These are phyloP conservation scores for Hemileia vastatrix DNA, from an alignment of 1,284 basidiomycete genomes.

Conservation along the genomic window DNA sequence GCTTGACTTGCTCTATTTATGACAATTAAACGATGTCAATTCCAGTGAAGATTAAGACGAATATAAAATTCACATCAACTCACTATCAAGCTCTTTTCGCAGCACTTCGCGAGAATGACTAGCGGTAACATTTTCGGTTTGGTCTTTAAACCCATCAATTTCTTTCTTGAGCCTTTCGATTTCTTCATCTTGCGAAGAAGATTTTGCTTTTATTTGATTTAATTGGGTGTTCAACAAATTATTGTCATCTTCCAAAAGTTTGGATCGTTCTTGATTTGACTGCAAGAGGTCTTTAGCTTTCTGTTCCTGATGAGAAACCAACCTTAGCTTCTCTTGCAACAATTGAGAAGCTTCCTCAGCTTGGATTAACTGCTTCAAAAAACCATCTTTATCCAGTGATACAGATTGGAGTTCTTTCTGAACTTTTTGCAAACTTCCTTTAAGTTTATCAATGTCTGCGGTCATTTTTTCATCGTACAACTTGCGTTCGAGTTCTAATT, in stretches of 20 bases:
- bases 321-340: constrained; percentile 9
- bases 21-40: neutral
- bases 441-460: constrained; percentile 2
- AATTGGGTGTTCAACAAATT: neutral
- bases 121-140: neutral
- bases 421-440: neutral
- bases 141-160: neutral
- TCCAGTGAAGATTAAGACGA: neutral
- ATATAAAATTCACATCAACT: neutral
- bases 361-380: neutral
- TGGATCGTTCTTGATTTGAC: neutral
- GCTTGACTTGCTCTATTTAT: constrained; percentile 9
- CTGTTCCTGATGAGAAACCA: constrained; percentile 8
- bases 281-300: constrained; percentile 9
- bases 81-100: constrained; percentile 15
- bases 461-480: constrained; percentile 12
- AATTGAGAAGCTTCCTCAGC: constrained; percentile 4
- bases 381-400: neutral
- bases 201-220: neutral
- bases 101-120: constrained; percentile 5
- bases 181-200: constrained; percentile 2
- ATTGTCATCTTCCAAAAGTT: constrained; percentile 5
- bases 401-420: constrained; percentile 1
- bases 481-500: constrained; percentile 15
- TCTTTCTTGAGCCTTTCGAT: constrained; percentile 8